Conservation (phyloP, 805 yeast species). For the Ogataea glucozyma region DNA sequence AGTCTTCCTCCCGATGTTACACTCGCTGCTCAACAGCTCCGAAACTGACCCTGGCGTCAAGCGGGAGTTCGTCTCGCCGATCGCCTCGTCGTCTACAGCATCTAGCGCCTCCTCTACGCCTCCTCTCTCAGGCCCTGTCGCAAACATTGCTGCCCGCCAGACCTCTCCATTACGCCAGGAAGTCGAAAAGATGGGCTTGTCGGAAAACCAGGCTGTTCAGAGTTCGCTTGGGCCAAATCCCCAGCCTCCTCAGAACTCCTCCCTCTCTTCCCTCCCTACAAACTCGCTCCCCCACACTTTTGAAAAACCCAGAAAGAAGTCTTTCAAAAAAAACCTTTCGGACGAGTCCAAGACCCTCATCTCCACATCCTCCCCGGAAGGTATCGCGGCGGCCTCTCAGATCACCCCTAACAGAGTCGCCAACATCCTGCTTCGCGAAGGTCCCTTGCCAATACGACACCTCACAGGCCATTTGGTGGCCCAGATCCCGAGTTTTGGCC, state of each 20-base stretch:
- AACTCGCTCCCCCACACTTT: too few relatives aligned
- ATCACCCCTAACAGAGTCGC: slow-evolving; percentile 82
- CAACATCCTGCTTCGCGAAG: slow-evolving; percentile 63
- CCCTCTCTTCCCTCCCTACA: too few relatives aligned
- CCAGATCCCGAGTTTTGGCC: slow-evolving; percentile 79
- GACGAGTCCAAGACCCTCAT: slow-evolving; percentile 38
- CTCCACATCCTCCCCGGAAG: slow-evolving; percentile 83
- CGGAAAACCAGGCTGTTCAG: too few relatives aligned
- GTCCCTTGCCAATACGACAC: slow-evolving; percentile 89
- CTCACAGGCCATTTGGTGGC: slow-evolving; percentile 75
- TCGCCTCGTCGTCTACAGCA: slow-evolving; percentile 11
- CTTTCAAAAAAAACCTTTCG: slow-evolving; percentile 20
- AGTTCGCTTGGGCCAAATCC: too few relatives aligned
- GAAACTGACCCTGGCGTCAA: slow-evolving; percentile 17
- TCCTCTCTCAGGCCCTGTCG: slow-evolving; percentile 6
- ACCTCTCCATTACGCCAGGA: too few relatives aligned
- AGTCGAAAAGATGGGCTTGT: too few relatives aligned
- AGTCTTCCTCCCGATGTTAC: slow-evolving; percentile 15
- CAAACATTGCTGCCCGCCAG: too few relatives aligned
- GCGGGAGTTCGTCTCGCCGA: slow-evolving; percentile 20
- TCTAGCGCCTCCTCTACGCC: slow-evolving; percentile 13
- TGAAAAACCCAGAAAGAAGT: slow-evolving; percentile 18
- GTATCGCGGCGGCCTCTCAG: slow-evolving; percentile 81
- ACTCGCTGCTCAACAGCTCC: slow-evolving; percentile 18
- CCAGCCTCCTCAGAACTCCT: too few relatives aligned